Conservation (phyloP, 306 rosid species). For the Inga leiocalycina region DNA sequence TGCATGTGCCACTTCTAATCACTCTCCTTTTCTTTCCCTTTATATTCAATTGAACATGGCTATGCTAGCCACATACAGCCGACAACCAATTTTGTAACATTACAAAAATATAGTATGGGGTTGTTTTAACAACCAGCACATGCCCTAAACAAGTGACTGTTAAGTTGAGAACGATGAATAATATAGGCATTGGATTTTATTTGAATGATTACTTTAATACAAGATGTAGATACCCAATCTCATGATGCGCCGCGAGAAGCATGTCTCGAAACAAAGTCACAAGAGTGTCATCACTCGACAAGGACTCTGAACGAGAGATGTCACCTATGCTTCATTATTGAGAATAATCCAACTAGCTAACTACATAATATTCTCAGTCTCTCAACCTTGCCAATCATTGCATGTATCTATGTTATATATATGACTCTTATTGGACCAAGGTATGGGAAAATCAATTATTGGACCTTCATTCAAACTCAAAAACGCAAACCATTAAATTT, state of each 20-base stretch:
- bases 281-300: not conserved
- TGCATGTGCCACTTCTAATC: constrained; percentile 8
- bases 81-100: constrained; percentile 18
- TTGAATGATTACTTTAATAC: not conserved
- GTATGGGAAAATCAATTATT: not conserved
- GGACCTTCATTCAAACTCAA: not conserved
- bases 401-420: not conserved
- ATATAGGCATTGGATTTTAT: not conserved
- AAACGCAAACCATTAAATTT: not conserved
- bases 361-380: not conserved
- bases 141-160: not conserved
- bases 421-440: not conserved
- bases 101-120: not conserved
- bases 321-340: constrained; percentile 28
- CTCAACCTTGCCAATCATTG: constrained; percentile 24
- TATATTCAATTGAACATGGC: not conserved
- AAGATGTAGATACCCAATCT: not conserved
- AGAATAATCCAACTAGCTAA: constrained; percentile 15
- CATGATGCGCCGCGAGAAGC: not conserved
- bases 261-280: not conserved
- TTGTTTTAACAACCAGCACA: constrained; percentile 33
- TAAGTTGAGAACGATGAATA: not conserved
- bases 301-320: not conserved
- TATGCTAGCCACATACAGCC: not conserved
- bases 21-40: not conserved